Conservation (phyloP, 345 rosid genomes). For the Reutealis trisperma region DNA sequence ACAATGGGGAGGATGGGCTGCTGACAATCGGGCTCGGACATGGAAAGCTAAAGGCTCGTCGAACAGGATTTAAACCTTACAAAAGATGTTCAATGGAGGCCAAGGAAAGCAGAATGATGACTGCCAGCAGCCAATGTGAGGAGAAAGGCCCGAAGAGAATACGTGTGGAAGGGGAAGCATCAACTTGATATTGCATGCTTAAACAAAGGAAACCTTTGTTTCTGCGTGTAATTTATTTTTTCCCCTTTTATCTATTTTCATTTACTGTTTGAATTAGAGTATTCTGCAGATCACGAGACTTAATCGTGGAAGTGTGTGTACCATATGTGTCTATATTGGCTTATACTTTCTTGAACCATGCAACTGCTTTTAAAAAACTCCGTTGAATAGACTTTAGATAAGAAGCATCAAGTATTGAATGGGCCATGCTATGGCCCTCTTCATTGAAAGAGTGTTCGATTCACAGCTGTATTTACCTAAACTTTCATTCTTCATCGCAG, state of each 20-base stretch:
- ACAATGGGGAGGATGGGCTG: slow-evolving; percentile 42
- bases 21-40: slow-evolving; percentile 57
- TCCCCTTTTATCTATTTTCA: slow-evolving; percentile 27
- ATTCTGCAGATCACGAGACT: slow-evolving; percentile 42
- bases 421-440: slow-evolving; percentile 15
- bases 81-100: slow-evolving; percentile 87
- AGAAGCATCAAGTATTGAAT: slow-evolving; percentile 31
- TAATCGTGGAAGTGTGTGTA: slow-evolving; percentile 43
- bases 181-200: slow-evolving; percentile 37
- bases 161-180: slow-evolving; percentile 72
- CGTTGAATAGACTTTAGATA: slow-evolving; percentile 22
- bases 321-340: slow-evolving; percentile 33
- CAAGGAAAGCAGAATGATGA: slow-evolving; percentile 50
- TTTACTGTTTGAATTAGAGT: slow-evolving; percentile 29
- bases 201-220: slow-evolving; percentile 33
- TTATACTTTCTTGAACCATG: slow-evolving; percentile 32
- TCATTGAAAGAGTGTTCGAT: background rate
- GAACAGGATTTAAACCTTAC: slow-evolving; percentile 92
- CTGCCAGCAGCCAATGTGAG: slow-evolving; percentile 50
- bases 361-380: slow-evolving; percentile 25
- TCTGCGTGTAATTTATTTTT: slow-evolving; percentile 30
- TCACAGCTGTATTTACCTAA: background rate
- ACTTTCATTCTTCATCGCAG: background rate
- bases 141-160: slow-evolving; percentile 81
- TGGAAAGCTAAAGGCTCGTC: slow-evolving; percentile 53